Evolutionary conservation across 768 basidiomycete species (phyloP).

Genomic region (Pisolithus sp.): DNA sequence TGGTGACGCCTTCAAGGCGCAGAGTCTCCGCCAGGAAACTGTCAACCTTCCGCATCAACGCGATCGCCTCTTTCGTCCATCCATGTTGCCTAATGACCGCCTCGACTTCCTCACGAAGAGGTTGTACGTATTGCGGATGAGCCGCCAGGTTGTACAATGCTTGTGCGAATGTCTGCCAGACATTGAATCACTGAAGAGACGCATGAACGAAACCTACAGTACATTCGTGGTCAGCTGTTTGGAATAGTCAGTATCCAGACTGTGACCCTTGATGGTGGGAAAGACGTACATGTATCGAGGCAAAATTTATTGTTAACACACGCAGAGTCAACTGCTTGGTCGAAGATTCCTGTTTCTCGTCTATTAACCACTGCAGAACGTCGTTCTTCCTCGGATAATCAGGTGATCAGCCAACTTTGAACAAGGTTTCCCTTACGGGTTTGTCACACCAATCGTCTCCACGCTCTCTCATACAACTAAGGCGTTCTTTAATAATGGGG

Average conservation of each 20-base stretch:
- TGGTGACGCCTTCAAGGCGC: constrained; percentile 21
- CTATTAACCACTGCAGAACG: neutral
- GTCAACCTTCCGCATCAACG: constrained; percentile 32
- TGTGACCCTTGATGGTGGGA: no score
- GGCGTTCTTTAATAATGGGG: constrained; percentile 28
- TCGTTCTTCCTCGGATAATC: neutral
- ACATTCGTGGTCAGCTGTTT: neutral
- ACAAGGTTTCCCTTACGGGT: constrained; percentile 23
- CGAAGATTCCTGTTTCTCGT: neutral
- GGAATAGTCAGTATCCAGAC: neutral
- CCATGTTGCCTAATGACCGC: constrained; percentile 19
- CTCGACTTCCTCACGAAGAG: constrained; percentile 36
- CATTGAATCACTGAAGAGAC: neutral
- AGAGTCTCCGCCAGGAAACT: constrained; percentile 36
- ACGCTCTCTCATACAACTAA: constrained; percentile 13
- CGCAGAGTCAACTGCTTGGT: neutral
- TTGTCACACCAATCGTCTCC: constrained; percentile 21
- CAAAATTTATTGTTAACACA: neutral
- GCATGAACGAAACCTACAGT: neutral
- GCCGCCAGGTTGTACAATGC: constrained; percentile 32
- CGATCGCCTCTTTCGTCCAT: constrained; percentile 23
- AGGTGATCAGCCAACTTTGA: no score
- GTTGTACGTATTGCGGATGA: constrained; percentile 27
- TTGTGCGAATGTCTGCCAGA: constrained; percentile 25
- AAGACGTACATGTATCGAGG: constrained; percentile 13